A percentile compares a stretch with the other conserved stretches of the same genome.
These are phyloP conservation scores for Lathyrus sativus DNA, from an alignment of 306 rosid species.

Conservation along the genomic window DNA sequence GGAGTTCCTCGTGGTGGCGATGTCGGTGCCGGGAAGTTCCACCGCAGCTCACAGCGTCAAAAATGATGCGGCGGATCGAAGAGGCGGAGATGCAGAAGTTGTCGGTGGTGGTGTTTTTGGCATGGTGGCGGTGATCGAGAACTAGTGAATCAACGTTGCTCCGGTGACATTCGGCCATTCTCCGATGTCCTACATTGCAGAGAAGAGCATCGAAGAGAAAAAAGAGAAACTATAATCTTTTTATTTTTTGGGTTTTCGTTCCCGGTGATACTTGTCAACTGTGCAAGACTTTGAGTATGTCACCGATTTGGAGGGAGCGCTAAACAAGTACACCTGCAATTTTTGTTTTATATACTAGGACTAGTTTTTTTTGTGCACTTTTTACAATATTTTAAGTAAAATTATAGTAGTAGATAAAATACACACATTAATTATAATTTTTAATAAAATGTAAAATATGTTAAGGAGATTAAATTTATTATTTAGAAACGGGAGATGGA, in stretches of 20 bases:
- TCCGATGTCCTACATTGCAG: slow-evolving; percentile 53
- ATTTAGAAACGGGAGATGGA: too few relatives aligned
- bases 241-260: background rate
- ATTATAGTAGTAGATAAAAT: too few relatives aligned
- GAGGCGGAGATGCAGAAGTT: slow-evolving; percentile 69
- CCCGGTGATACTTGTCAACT: slow-evolving; percentile 21
- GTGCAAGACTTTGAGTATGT: background rate
- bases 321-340: background rate
- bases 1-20: slow-evolving; percentile 32
- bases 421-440: too few relatives aligned
- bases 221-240: background rate
- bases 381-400: too few relatives aligned
- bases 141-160: slow-evolving; percentile 64
- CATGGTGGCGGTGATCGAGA: slow-evolving; percentile 49
- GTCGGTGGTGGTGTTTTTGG: slow-evolving; percentile 33
- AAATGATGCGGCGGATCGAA: slow-evolving; percentile 65
- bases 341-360: background rate
- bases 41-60: slow-evolving; percentile 89
- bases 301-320: slow-evolving; percentile 35
- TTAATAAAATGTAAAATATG: too few relatives aligned
- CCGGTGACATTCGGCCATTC: slow-evolving; percentile 77
- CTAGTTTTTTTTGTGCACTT: too few relatives aligned
- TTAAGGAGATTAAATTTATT: too few relatives aligned
- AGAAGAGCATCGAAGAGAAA: slow-evolving; percentile 24
- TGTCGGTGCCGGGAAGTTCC: slow-evolving; percentile 61